These are phyloP conservation scores for Leishmania major DNA, from an alignment of 208 protist species.

Conservation along the genomic window DNA sequence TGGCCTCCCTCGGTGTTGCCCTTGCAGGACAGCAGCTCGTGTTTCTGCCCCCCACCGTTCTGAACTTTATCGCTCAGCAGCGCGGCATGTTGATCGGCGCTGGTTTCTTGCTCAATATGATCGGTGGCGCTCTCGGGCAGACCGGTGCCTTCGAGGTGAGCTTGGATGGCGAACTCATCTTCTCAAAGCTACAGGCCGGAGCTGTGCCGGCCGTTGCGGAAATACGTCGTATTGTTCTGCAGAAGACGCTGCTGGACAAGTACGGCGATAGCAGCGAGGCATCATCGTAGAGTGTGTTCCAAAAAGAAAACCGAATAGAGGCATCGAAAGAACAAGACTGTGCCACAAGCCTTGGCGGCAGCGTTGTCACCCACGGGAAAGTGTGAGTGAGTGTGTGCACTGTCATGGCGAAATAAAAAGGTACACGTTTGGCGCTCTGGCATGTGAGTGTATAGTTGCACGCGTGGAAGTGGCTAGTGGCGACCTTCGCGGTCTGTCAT, in stretches of 20 bases:
- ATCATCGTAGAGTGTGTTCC: constrained; percentile 2
- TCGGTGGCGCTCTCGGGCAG: constrained; percentile 44
- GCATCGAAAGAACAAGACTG: not conserved
- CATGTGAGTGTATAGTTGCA: not conserved
- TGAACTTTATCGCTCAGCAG: constrained; percentile 37
- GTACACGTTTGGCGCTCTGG: not conserved
- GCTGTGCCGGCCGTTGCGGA: constrained; percentile 28
- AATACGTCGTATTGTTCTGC: constrained; percentile 38
- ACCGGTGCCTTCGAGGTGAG: constrained; percentile 78
- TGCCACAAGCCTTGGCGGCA: not conserved
- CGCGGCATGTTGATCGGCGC: constrained; percentile 48
- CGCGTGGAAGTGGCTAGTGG: not conserved
- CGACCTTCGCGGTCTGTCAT: not conserved
- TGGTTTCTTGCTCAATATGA: constrained; percentile 65
- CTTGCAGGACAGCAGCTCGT: constrained; percentile 37
- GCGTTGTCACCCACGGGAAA: not conserved
- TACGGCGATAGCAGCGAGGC: constrained; percentile 18
- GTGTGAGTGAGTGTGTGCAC: not conserved
- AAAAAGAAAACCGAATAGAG: not conserved
- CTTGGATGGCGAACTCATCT: constrained; percentile 63
- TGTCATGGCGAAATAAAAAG: not conserved
- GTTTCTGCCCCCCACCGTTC: constrained; percentile 35
- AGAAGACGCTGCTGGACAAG: constrained; percentile 43
- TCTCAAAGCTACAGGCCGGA: constrained; percentile 64
- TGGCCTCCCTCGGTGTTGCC: constrained; percentile 40